Conservation (phyloP, 495 filamentous ascomycete genomes). For the Aspergillus nidulans region DNA sequence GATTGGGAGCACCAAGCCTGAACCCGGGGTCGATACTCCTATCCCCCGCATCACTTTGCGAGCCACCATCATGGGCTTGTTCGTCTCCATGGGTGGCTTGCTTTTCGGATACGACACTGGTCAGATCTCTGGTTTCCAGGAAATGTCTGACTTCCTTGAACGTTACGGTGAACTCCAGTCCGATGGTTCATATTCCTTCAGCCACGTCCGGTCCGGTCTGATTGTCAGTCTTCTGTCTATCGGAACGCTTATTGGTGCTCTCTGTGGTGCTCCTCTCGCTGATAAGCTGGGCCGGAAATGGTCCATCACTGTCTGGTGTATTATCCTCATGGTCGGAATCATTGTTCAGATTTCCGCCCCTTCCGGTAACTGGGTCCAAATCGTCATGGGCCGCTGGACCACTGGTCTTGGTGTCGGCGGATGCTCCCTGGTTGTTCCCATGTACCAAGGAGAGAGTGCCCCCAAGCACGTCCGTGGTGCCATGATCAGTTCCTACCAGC, state of each 20-base stretch:
- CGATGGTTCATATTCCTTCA: slow-evolving; percentile 37
- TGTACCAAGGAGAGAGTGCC: slow-evolving; percentile 70
- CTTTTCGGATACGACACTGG: slow-evolving; percentile 52
- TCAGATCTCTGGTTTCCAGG: slow-evolving; percentile 56
- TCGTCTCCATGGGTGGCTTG: slow-evolving; percentile 66
- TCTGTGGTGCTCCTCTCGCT: slow-evolving; percentile 53
- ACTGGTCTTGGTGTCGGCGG: slow-evolving; percentile 67
- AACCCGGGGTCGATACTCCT: slow-evolving; percentile 32
- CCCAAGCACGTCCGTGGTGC: slow-evolving; percentile 63
- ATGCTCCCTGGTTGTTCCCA: slow-evolving; percentile 64
- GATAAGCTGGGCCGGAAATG: slow-evolving; percentile 50
- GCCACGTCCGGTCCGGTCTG: slow-evolving; percentile 46
- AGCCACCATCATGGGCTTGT: slow-evolving; percentile 47
- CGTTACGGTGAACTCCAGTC: slow-evolving; percentile 37
- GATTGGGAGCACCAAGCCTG: slow-evolving; percentile 21
- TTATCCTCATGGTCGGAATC: slow-evolving; percentile 61
- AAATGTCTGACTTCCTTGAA: slow-evolving; percentile 49
- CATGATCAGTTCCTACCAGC: slow-evolving; percentile 70
- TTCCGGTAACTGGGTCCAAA: slow-evolving; percentile 48
- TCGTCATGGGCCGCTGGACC: slow-evolving; percentile 52
- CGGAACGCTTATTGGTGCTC: slow-evolving; percentile 63
- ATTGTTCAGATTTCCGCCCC: slow-evolving; percentile 61
- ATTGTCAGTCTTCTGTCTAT: slow-evolving; percentile 57
- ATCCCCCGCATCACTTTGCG: slow-evolving; percentile 41
- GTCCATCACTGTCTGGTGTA: slow-evolving; percentile 50